phyloP scores from a whole-genome alignment of 2,329 filamentous ascomycete genomes.

The Penicillium sumatraense region DNA sequence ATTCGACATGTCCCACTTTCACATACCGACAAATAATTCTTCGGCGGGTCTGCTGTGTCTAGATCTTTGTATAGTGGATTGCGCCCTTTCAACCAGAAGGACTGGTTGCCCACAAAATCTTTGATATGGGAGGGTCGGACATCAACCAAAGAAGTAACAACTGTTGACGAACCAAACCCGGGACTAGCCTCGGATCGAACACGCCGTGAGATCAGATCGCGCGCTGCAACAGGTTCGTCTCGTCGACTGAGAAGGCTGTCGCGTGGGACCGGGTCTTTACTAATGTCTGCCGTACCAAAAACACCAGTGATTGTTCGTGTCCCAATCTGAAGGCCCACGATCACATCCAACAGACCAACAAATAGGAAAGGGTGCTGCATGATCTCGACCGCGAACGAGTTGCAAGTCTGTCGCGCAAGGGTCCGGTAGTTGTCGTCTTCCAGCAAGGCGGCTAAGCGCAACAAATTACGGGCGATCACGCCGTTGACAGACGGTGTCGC shows the following conservation, averaged over 20 bases:
- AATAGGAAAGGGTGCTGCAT: slow-evolving; percentile 93
- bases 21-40: slow-evolving; percentile 46
- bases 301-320: slow-evolving; percentile 63
- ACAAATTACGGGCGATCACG: slow-evolving; percentile 83
- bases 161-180: slow-evolving; percentile 37
- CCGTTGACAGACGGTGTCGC: slow-evolving; percentile 90
- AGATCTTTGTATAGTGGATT: slow-evolving; percentile 44
- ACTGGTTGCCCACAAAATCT: slow-evolving; percentile 39
- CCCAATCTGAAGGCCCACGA: slow-evolving; percentile 77
- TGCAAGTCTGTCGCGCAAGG: slow-evolving; percentile 73
- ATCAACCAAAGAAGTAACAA: slow-evolving; percentile 42
- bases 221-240: slow-evolving; percentile 30
- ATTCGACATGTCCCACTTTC: slow-evolving; percentile 42
- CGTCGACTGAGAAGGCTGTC: slow-evolving; percentile 22
- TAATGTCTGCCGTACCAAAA: slow-evolving; percentile 44
- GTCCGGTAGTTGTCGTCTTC: slow-evolving; percentile 66
- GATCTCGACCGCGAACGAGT: slow-evolving; percentile 88
- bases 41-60: slow-evolving; percentile 36
- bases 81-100: slow-evolving; percentile 44
- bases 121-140: slow-evolving; percentile 38
- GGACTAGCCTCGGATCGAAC: slow-evolving; percentile 40
- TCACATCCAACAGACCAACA: slow-evolving; percentile 73
- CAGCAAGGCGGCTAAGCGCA: slow-evolving; percentile 74
- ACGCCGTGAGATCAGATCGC: slow-evolving; percentile 35
- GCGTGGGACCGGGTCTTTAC: slow-evolving; percentile 11